Base-by-base conservation (phyloP, 116 monocot species). In the Phalaenopsis hybrid region DNA sequence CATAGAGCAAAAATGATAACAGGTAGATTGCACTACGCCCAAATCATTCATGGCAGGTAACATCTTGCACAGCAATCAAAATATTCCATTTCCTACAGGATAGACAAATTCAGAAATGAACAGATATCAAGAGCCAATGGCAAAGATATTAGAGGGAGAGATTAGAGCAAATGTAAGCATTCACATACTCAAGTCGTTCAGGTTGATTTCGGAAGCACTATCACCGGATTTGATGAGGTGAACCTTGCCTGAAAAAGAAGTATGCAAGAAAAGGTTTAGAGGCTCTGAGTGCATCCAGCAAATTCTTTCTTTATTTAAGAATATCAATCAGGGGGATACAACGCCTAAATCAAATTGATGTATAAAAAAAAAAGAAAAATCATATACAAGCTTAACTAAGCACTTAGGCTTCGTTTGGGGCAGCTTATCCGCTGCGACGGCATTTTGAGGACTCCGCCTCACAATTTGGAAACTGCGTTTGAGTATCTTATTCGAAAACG, bases 191-290 rank as follows among this genome's bases (percentile, higher is more conserved):
- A 90, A 86, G 58, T 84, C 88, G 81, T 95, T 87, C 81, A 92
- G 83, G 33, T 91, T 85, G 79, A 90, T 89, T 80, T 55, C 85
- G n/a, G 90, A 16, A 81, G 87, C 81, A 15, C 23, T 74, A 31
- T 89, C 86, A 8, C 91, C 93, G 34, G 89, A 85, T 85, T 88
- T 92, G 49, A 95, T 87, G 88, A 91, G 84, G 8, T 89, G 92
- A 83, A 95, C 76, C 84, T 91, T 92, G 13, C 95, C 95, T 95
- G 55, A n/a, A 81, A 28, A 81, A 20, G 4, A 41, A 41, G 41
- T 37, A 28, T 0, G 15, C 12, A 13, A 2, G 52, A 12, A 12
- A 52, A 13, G 52, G 52, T 48, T 55, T 55, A 55, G 55, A 55
- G 13, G 55, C 55, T 55, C 55, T 16, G 16, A 15, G 55, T 55